Conservation (phyloP, 805 yeast species). For the Ogataea paradorogensis region DNA sequence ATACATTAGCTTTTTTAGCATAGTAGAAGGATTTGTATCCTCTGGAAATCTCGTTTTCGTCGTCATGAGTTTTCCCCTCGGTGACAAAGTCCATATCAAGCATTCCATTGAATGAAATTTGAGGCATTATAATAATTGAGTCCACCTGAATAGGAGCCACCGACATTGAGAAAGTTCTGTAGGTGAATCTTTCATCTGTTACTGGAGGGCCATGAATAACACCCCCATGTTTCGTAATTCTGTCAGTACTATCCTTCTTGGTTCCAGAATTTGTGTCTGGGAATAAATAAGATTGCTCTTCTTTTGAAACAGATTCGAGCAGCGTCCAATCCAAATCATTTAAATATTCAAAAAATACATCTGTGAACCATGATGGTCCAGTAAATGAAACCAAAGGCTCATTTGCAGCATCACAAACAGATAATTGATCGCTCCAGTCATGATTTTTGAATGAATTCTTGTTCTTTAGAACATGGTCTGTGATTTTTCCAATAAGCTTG, state of each 20-base stretch:
- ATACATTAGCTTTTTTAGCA: slow-evolving; percentile 13
- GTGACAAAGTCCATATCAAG: slow-evolving; percentile 1
- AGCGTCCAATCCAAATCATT: slow-evolving; percentile 12
- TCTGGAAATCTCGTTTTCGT: slow-evolving; percentile 4
- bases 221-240: background rate
- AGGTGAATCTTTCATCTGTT: slow-evolving; percentile 12
- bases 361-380: slow-evolving; percentile 23
- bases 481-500: slow-evolving; percentile 22
- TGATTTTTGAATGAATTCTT: slow-evolving; percentile 1
- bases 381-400: slow-evolving; percentile 23
- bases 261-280: background rate
- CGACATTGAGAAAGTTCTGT: slow-evolving; percentile 16
- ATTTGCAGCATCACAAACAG: slow-evolving; percentile 14
- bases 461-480: slow-evolving; percentile 13
- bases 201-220: slow-evolving; percentile 17
- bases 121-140: slow-evolving; percentile 19
- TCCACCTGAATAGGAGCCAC: slow-evolving; percentile 19
- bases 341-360: slow-evolving; percentile 23
- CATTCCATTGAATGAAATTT: slow-evolving; percentile 20
- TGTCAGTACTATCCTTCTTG: slow-evolving; percentile 3
- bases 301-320: slow-evolving; percentile 6
- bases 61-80: slow-evolving; percentile 4
- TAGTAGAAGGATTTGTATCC: slow-evolving; percentile 19
- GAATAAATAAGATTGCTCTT: slow-evolving; percentile 8
- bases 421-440: slow-evolving; percentile 16